phyloP scores from a whole-genome alignment of 1,139 yeast species.

The Wickerhamomyces sp. region DNA sequence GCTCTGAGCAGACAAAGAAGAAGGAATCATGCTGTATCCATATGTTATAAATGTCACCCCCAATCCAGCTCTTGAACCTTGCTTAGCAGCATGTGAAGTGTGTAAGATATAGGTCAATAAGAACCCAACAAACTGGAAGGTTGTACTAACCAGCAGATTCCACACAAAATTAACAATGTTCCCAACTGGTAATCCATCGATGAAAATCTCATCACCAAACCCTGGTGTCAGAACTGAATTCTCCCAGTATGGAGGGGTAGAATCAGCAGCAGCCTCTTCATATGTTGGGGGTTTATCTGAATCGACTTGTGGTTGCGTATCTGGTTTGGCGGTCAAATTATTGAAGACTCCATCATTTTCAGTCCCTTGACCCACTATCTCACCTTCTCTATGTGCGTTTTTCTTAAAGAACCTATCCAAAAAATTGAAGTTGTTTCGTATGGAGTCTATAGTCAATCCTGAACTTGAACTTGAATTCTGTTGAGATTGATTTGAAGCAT shows the following conservation, averaged over 20 bases:
- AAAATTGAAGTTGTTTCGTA: constrained; percentile 28
- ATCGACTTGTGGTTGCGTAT: constrained; percentile 34
- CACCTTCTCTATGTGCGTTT: constrained; percentile 3
- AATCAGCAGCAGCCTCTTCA: constrained; percentile 92
- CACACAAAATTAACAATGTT: constrained; percentile 80
- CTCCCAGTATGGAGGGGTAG: constrained; percentile 97
- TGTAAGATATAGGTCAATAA: constrained; percentile 84
- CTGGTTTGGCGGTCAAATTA: constrained; percentile 84
- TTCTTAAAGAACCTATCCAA: constrained; percentile 30
- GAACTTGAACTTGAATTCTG: constrained; percentile 1
- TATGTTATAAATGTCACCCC: constrained; percentile 80
- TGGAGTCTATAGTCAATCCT: constrained; percentile 7
- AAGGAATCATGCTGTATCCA: constrained; percentile 69
- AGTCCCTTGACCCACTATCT: constrained; percentile 42
- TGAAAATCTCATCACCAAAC: constrained; percentile 81
- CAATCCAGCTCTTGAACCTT: constrained; percentile 90
- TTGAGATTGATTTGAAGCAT: background rate
- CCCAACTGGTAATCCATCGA: constrained; percentile 97
- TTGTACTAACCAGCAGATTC: constrained; percentile 83
- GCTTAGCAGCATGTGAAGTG: constrained; percentile 96
- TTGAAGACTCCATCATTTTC: constrained; percentile 86
- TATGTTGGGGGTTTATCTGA: constrained; percentile 80
- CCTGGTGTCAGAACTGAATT: constrained; percentile 80
- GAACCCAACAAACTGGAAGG: constrained; percentile 93
- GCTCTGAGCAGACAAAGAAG: constrained; percentile 15